These are phyloP conservation scores for Lodderomyces jiufengensis DNA, from an alignment of 1,139 yeast species.

Conservation along the genomic window DNA sequence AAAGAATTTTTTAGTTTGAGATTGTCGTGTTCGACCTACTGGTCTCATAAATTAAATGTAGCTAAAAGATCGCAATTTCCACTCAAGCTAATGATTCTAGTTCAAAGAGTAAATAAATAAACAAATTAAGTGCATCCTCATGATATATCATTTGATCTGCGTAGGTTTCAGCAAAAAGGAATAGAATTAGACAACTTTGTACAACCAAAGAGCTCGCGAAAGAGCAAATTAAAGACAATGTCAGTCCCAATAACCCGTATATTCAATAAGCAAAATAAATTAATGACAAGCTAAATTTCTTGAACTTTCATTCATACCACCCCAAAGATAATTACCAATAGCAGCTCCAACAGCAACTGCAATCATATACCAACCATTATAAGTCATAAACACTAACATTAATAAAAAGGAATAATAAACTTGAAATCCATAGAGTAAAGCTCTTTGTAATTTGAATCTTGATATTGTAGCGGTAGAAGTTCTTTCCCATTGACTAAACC, in stretches of 20 bases:
- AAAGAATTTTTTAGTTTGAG: no score
- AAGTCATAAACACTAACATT: slow-evolving; percentile 82
- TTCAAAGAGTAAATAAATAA: no score
- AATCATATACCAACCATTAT: slow-evolving; percentile 78
- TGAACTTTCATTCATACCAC: slow-evolving; percentile 20
- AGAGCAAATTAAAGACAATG: no score
- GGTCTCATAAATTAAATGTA: no score
- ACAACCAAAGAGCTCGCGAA: no score
- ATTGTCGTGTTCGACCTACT: no score
- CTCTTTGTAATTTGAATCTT: slow-evolving; percentile 27
- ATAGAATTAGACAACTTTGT: no score
- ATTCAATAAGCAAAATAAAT: neutral
- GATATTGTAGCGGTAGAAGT: slow-evolving; percentile 16
- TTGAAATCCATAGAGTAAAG: slow-evolving; percentile 61
- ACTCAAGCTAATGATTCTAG: no score
- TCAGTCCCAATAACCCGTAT: slow-evolving; percentile 1
- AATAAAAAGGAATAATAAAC: slow-evolving; percentile 75
- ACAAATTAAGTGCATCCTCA: no score
- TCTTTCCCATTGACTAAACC: slow-evolving; percentile 31
- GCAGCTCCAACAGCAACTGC: slow-evolving; percentile 70
- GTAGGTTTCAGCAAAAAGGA: no score
- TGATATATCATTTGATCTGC: no score
- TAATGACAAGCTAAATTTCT: slow-evolving; percentile 52
- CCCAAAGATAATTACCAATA: slow-evolving; percentile 65
- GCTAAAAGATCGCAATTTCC: no score